These are phyloP conservation scores for Pontederia paniculata DNA, from an alignment of 176 grass and related monocot genomes.

Conservation along the genomic window DNA sequence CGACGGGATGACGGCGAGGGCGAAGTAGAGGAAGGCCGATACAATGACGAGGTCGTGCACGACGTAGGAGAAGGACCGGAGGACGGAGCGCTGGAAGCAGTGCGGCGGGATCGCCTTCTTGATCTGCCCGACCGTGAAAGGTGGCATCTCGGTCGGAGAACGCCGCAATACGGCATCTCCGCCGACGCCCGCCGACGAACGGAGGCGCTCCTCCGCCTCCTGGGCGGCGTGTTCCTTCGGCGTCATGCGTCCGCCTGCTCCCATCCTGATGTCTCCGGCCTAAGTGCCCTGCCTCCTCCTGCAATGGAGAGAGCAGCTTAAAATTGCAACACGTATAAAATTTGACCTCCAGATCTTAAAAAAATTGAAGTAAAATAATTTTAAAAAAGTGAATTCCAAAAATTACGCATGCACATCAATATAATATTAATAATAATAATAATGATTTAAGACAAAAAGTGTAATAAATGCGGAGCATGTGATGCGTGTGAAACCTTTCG, in stretches of 20 bases:
- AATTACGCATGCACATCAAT: too few relatives aligned
- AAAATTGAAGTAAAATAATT: too few relatives aligned
- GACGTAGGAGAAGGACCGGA: conserved; percentile 78
- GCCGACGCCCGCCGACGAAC: background rate
- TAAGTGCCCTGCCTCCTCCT: background rate
- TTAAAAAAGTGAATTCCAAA: too few relatives aligned
- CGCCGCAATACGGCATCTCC: conserved; percentile 24
- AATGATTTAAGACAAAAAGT: too few relatives aligned
- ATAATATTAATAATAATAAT: too few relatives aligned
- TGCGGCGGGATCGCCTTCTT: conserved; percentile 91
- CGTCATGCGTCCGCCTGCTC: conserved; percentile 85
- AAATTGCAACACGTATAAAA: too few relatives aligned
- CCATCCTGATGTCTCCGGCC: conserved; percentile 41
- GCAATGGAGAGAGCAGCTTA: background rate
- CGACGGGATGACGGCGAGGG: conserved; percentile 40
- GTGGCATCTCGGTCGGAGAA: conserved; percentile 50
- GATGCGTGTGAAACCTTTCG: too few relatives aligned
- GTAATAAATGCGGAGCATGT: too few relatives aligned
- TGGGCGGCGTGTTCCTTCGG: conserved; percentile 39
- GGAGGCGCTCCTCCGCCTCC: conserved; percentile 25
- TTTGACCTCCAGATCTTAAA: too few relatives aligned
- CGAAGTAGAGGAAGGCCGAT: conserved; percentile 41
- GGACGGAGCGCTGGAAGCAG: conserved; percentile 70
- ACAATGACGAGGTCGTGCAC: conserved; percentile 53
- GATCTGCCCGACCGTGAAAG: conserved; percentile 79